Evolutionary conservation across 2,329 filamentous ascomycete genomes (phyloP).

Genomic region (Leptographium lundbergii): DNA sequence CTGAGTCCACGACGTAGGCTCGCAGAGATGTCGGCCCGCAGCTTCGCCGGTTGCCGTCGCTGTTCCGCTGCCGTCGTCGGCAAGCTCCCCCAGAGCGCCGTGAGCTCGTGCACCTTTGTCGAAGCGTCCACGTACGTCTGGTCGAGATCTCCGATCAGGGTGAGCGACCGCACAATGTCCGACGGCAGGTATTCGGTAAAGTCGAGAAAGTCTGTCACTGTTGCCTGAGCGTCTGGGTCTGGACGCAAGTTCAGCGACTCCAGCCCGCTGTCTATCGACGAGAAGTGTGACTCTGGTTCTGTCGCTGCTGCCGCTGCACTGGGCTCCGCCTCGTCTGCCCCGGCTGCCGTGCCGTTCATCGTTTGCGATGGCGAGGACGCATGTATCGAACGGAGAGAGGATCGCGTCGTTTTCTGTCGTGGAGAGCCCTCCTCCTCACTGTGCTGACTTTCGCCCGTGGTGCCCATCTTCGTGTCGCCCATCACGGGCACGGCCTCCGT

Average conservation of each 20-base stretch:
- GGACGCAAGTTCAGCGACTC: slow-evolving; percentile 36
- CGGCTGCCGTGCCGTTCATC: neutral
- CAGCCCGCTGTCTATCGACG: slow-evolving; percentile 23
- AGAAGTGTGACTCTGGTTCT: neutral
- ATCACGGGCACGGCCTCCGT: neutral
- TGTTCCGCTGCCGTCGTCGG: slow-evolving; percentile 34
- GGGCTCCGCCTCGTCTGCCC: neutral
- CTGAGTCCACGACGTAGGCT: slow-evolving; percentile 40
- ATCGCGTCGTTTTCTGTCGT: neutral
- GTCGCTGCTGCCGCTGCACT: neutral
- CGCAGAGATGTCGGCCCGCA: slow-evolving; percentile 49
- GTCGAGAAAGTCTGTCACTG: slow-evolving; percentile 58
- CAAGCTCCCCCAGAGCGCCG: slow-evolving; percentile 42
- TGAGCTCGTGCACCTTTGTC: slow-evolving; percentile 40
- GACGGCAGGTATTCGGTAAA: slow-evolving; percentile 58
- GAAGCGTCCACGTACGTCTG: slow-evolving; percentile 44
- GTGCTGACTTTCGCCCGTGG: too few relatives aligned
- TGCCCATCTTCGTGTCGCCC: neutral
- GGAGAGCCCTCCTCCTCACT: slow-evolving; percentile 4
- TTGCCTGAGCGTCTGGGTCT: slow-evolving; percentile 56
- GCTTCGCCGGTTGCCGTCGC: slow-evolving; percentile 33
- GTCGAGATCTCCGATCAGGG: slow-evolving; percentile 53
- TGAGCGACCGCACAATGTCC: slow-evolving; percentile 53
- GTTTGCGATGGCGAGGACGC: neutral
- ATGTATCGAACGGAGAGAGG: neutral